Evolutionary conservation across 305 asterid genomes (phyloP), one percentile per base, ranked within the genome.

Genomic region (Fraxinus floribunda): DNA sequence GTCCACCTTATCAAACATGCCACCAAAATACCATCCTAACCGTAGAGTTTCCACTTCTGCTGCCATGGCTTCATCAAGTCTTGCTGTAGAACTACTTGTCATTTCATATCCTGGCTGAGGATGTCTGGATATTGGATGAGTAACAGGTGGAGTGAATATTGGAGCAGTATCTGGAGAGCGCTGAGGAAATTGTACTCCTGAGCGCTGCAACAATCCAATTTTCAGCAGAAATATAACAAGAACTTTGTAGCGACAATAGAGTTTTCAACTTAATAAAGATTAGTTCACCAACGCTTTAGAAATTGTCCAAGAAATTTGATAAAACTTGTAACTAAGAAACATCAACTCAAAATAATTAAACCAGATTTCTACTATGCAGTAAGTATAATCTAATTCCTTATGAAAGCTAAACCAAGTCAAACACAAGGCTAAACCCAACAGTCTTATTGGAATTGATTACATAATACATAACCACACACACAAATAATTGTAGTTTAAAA

Each of bases 21-120:
- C 29, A 62, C 71, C 5, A 1, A 15, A 62, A 24, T 41, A 64
- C 5, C 84, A 32, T 36, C 79, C 80, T 71, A 81, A 94, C 98
- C 98, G 93, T 81, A 97, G 82, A 83, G 49, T 92, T 86, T 84
- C 95, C 64, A 60, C 36, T 57, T 97, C 99, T 20, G 97, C 92
- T 36, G 98, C 95, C 99, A 97, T 95, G 57, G 96, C 98, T 87
- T 95, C 94, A 72, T 93, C 97, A 36, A 97, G 99, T 87, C 97
- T 89, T 3, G 92, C 89, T 35, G 98, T 88, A 80, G 99, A 95
- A 85, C 92, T 94, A 88, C 91, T 91, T 24, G 99, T 96, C 98
- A 97, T 97, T 84, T 98, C 99, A 85, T 92, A 91, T 84, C 97
- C 91, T 49, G 98, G 95, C 85, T 90, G 98, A 78, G 95, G 92